Evolutionary conservation across 192 early-diverging fungal genomes (phyloP).

Genomic region (Gamsiella multidivaricata): DNA sequence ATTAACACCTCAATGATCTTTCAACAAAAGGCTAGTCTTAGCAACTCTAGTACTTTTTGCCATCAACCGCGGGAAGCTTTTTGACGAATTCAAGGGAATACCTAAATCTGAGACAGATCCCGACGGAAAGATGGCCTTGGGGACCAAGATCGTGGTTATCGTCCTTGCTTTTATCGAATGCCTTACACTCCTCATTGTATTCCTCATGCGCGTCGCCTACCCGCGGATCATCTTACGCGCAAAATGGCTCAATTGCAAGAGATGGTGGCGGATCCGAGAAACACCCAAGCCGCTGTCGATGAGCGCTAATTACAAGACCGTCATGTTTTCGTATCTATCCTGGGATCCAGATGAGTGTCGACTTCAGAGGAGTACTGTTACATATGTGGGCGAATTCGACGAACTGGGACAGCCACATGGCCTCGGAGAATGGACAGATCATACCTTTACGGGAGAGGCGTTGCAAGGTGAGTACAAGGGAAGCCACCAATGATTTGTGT

Average conservation of each 20-base stretch:
- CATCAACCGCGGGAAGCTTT: constrained; percentile 36
- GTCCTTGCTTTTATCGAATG: constrained; percentile 32
- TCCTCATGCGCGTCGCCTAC: constrained; percentile 38
- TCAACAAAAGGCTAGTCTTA: constrained; percentile 41
- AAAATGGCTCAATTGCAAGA: constrained; percentile 41
- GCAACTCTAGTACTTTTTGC: constrained; percentile 50
- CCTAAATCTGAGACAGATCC: background rate
- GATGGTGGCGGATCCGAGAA: constrained; percentile 52
- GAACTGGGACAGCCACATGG: constrained; percentile 52
- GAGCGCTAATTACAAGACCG: constrained; percentile 26
- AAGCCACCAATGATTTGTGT: too few species aligned
- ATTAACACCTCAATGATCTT: too few species aligned
- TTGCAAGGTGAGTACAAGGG: constrained; percentile 33
- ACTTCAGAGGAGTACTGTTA: constrained; percentile 27
- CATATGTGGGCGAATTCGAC: constrained; percentile 57
- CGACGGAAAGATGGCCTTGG: constrained; percentile 1
- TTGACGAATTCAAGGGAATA: background rate
- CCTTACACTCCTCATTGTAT: constrained; percentile 28
- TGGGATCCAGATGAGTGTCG: constrained; percentile 53
- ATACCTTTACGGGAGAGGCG: constrained; percentile 54
- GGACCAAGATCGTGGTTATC: constrained; percentile 37
- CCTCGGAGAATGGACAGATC: constrained; percentile 55
- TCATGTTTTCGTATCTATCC: constrained; percentile 51
- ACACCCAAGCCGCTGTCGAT: constrained; percentile 5
- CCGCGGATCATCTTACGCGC: constrained; percentile 45